These are phyloP conservation scores for Penicillium fimorum DNA, from an alignment of 495 filamentous ascomycete species.

Conservation along the genomic window DNA sequence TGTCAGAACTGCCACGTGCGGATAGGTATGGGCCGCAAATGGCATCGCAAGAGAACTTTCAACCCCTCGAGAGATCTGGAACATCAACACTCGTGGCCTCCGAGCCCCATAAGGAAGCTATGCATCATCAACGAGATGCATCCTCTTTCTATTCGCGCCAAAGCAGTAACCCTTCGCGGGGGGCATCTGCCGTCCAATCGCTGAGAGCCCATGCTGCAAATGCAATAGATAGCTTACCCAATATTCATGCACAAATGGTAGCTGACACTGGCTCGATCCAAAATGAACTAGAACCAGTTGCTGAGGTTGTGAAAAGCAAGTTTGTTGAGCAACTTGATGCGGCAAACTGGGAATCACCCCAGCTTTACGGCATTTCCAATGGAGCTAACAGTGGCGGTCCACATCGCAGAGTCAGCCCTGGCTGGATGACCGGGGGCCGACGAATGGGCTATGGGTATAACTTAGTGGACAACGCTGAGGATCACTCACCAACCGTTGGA, in stretches of 20 bases:
- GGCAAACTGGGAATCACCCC: conserved; percentile 8
- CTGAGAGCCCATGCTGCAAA: conserved; percentile 5
- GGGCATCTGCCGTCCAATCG: conserved; percentile 9
- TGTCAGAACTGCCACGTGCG: conserved; percentile 17
- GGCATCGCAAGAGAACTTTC: conserved; percentile 19
- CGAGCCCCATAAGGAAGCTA: conserved; percentile 9
- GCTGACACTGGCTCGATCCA: not conserved
- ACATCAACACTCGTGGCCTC: conserved; percentile 9
- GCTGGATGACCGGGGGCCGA: conserved; percentile 48
- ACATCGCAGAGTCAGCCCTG: conserved; percentile 40
- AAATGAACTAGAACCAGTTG: not conserved
- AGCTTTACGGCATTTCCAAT: not conserved
- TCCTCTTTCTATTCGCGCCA: conserved; percentile 36
- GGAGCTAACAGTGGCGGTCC: conserved; percentile 10
- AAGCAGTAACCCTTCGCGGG: conserved; percentile 18
- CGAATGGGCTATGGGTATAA: conserved; percentile 47
- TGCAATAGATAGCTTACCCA: not conserved
- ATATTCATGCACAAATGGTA: not conserved
- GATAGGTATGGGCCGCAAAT: conserved; percentile 19
- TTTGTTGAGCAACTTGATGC: conserved; percentile 35
- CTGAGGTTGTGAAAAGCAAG: conserved; percentile 19
- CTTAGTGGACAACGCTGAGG: conserved; percentile 28
- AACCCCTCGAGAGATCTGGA: conserved; percentile 4
- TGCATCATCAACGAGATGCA: conserved; percentile 13
- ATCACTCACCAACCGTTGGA: conserved; percentile 3